Evolutionary conservation across 257 asterid species (phyloP).

Genomic region (Plantago major): DNA sequence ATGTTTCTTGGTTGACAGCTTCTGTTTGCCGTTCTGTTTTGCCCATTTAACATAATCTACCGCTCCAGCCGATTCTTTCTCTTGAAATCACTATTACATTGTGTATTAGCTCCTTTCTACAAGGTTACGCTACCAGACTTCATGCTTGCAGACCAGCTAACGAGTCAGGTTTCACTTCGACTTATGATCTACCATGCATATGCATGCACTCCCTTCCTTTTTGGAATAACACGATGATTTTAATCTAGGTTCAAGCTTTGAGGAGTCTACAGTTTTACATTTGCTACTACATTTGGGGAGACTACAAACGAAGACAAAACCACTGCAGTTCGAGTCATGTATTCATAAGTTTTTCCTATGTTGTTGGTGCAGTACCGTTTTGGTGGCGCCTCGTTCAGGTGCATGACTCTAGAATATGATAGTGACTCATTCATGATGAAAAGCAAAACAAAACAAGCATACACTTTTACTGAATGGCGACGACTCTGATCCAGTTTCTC

Average conservation of each 20-base stretch:
- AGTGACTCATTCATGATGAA: background rate
- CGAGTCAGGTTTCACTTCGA: constrained; percentile 42
- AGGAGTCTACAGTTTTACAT: constrained; percentile 52
- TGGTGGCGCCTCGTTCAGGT: constrained; percentile 56
- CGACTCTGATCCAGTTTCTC: background rate
- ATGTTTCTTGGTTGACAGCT: constrained; percentile 35
- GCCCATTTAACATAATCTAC: constrained; percentile 56
- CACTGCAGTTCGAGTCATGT: constrained; percentile 33
- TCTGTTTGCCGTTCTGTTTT: constrained; percentile 33
- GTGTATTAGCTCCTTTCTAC: constrained; percentile 49
- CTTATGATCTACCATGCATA: background rate
- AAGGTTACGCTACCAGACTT: constrained; percentile 50
- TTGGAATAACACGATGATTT: background rate
- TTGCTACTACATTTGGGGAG: constrained; percentile 67
- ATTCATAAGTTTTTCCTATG: constrained; percentile 40
- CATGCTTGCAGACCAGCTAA: constrained; percentile 51
- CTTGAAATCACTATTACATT: constrained; percentile 31
- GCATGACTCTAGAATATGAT: background rate
- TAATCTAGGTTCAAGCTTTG: constrained; percentile 47
- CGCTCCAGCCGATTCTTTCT: constrained; percentile 57
- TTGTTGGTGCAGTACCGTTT: constrained; percentile 44
- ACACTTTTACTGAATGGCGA: background rate
- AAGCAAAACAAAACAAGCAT: too few relatives aligned
- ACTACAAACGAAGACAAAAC: constrained; percentile 36
- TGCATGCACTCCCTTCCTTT: background rate